phyloP scores from a whole-genome alignment of 331 rosid genomes.

The Stylosanthes scabra region DNA sequence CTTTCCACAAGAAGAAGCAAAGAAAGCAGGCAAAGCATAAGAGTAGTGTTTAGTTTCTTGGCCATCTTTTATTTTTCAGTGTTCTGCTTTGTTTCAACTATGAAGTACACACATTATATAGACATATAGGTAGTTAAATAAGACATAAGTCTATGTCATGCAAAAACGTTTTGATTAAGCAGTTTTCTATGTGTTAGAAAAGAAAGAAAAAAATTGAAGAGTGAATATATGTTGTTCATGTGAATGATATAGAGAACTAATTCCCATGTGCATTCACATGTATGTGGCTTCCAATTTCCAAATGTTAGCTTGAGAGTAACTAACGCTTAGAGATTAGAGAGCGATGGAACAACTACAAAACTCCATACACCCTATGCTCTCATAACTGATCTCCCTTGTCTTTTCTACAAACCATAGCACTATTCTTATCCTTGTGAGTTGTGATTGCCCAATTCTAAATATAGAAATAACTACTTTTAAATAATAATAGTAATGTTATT shows the following conservation, averaged over 20 bases:
- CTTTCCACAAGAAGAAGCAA: too few species aligned
- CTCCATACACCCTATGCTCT: constrained; percentile 17
- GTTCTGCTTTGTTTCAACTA: not conserved
- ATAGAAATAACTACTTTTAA: too few species aligned
- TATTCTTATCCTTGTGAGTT: constrained; percentile 1
- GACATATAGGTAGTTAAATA: constrained; percentile 15
- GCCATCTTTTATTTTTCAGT: too few species aligned
- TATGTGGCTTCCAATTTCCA: constrained; percentile 4
- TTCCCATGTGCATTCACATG: constrained; percentile 51
- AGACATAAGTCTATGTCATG: not conserved
- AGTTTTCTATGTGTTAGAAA: not conserved
- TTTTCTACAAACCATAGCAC: not conserved
- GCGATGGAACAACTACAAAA: constrained; percentile 17
- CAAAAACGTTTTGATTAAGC: not conserved
- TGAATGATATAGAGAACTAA: constrained; percentile 34
- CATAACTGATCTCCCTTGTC: constrained; percentile 36
- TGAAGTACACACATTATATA: not conserved
- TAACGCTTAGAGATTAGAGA: not conserved
- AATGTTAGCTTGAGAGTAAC: constrained; percentile 11
- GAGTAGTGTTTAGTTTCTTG: too few species aligned
- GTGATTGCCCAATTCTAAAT: not conserved
- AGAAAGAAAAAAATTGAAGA: not conserved
- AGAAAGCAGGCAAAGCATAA: too few species aligned
- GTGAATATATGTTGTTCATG: constrained; percentile 17
- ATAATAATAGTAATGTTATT: too few species aligned